Conservation (phyloP, 2,329 filamentous ascomycete species). For the Ophiostoma novo-ulmi region DNA sequence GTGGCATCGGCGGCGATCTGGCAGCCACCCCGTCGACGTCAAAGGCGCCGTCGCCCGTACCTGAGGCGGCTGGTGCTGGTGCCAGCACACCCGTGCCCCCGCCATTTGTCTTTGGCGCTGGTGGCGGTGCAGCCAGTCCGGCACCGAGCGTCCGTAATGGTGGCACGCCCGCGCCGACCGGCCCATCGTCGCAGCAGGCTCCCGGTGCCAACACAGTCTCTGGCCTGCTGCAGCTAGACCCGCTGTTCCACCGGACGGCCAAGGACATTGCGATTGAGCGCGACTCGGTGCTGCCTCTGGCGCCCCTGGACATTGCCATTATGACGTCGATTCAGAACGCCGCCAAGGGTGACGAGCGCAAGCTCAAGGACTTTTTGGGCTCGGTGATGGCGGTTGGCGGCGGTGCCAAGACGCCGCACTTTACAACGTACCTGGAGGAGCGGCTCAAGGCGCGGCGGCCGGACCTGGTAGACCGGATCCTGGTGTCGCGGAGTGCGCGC, state of each 20-base stretch:
- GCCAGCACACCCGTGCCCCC: slow-evolving; percentile 60
- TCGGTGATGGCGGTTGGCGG: slow-evolving; percentile 89
- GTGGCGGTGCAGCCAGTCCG: slow-evolving; percentile 47
- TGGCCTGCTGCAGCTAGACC: slow-evolving; percentile 21
- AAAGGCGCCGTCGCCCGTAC: slow-evolving; percentile 78
- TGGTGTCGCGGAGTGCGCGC: slow-evolving; percentile 67
- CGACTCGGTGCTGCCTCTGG: slow-evolving; percentile 74
- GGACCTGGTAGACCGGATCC: slow-evolving; percentile 55
- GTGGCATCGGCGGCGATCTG: slow-evolving; percentile 43
- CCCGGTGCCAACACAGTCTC: background rate
- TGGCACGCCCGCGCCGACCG: slow-evolving; percentile 41
- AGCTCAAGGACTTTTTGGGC: slow-evolving; percentile 81
- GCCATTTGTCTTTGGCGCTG: slow-evolving; percentile 51
- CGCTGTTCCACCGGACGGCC: slow-evolving; percentile 43
- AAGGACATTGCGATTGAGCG: slow-evolving; percentile 60
- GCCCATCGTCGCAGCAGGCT: slow-evolving; percentile 18
- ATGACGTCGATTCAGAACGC: slow-evolving; percentile 84
- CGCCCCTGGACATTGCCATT: slow-evolving; percentile 83
- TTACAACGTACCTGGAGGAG: slow-evolving; percentile 79
- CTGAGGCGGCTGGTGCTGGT: slow-evolving; percentile 54
- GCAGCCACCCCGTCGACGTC: slow-evolving; percentile 79
- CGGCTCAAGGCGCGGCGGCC: slow-evolving; percentile 63
- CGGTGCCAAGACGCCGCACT: slow-evolving; percentile 71
- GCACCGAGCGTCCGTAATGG: slow-evolving; percentile 50
- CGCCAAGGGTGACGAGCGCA: slow-evolving; percentile 83